phyloP scores from a whole-genome alignment of 192 early-diverging fungal genomes.

The Coemansia erecta region DNA sequence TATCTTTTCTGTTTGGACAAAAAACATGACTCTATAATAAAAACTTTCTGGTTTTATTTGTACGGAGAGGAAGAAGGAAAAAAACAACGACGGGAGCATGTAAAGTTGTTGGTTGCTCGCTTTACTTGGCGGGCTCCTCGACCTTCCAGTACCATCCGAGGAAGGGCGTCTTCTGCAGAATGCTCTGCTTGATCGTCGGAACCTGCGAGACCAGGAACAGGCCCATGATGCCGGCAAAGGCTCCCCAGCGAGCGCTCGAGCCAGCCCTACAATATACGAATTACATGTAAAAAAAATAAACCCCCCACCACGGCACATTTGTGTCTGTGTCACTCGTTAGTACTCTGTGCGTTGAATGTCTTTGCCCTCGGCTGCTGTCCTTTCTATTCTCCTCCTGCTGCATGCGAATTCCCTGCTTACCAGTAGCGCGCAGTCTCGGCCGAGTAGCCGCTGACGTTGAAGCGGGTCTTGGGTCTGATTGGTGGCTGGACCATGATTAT shows the following conservation, averaged over 20 bases:
- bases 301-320: neutral
- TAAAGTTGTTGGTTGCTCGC: no score
- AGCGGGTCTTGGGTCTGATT: conserved; percentile 40
- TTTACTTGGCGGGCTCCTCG: conserved; percentile 35
- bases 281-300: conserved; percentile 1
- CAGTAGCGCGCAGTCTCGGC: conserved; percentile 42
- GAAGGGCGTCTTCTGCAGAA: conserved; percentile 42
- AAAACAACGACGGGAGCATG: neutral
- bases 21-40: neutral
- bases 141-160: conserved; percentile 57
- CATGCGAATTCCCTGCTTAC: conserved; percentile 20
- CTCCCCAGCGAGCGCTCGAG: conserved; percentile 46
- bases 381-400: no score
- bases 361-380: no score
- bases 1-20: no score
- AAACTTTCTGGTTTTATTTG: neutral
- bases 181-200: conserved; percentile 32
- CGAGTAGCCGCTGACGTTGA: conserved; percentile 46
- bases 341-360: neutral
- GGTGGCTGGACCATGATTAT: conserved; percentile 34
- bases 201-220: conserved; percentile 50
- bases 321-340: neutral
- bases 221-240: conserved; percentile 32
- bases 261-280: conserved; percentile 27
- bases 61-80: neutral